phyloP scores from a whole-genome alignment of 139 green algal genomes.

The Volvox africanus region DNA sequence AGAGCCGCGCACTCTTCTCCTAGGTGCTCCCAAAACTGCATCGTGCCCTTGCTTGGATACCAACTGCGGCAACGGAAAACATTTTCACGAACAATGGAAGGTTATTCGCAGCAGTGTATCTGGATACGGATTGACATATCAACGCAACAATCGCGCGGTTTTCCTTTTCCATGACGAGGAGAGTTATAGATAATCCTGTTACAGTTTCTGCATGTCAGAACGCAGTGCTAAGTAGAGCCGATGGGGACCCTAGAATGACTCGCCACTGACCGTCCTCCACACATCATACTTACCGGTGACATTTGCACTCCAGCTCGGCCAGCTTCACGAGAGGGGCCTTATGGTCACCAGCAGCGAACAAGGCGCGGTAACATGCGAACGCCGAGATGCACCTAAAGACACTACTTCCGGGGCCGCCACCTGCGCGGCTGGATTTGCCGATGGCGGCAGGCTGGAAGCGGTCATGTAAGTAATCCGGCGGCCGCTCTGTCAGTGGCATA shows the following conservation, averaged over 20 bases:
- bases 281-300: constrained; percentile 1
- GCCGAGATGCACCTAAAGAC: not conserved
- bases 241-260: too few relatives aligned
- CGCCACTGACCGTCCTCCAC: too few relatives aligned
- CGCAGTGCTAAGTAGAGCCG: too few relatives aligned
- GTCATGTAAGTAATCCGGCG: not conserved
- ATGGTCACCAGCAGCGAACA: constrained; percentile 6
- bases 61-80: not conserved
- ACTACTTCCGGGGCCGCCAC: not conserved
- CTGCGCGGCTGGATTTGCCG: not conserved
- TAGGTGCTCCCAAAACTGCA: constrained; percentile 4
- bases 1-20: not conserved
- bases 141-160: too few relatives aligned
- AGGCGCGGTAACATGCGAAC: not conserved
- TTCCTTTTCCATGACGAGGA: too few relatives aligned
- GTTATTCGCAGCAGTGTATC: too few relatives aligned
- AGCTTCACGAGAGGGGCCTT: constrained; percentile 35
- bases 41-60: constrained; percentile 17
- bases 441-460: not conserved
- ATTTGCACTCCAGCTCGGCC: constrained; percentile 35
- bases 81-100: too few relatives aligned
- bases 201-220: too few relatives aligned
- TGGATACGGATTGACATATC: too few relatives aligned
- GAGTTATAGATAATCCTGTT: not conserved
- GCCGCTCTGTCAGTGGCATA: not conserved